These are phyloP conservation scores for Russula olivacea DNA, from an alignment of 768 basidiomycete genomes.

Conservation along the genomic window DNA sequence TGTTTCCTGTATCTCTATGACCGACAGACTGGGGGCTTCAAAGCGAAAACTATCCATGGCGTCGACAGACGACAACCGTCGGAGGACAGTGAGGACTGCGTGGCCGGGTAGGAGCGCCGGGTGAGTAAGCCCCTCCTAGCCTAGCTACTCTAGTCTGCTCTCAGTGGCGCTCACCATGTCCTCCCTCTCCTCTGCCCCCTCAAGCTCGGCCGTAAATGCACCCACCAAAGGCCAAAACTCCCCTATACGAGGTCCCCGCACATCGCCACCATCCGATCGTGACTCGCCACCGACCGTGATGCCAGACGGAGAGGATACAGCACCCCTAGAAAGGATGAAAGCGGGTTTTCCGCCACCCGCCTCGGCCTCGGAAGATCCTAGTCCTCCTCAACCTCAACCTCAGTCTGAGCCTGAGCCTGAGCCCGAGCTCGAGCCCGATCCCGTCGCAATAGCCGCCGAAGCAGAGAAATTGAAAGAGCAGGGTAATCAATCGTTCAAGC, in stretches of 20 bases:
- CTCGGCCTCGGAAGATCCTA: neutral
- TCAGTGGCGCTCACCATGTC: slow-evolving; percentile 7
- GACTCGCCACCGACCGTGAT: slow-evolving; percentile 2
- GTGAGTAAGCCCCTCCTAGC: slow-evolving; percentile 9
- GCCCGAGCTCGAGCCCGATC: slow-evolving; percentile 21
- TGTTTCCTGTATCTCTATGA: neutral
- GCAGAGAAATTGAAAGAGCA: slow-evolving; percentile 66
- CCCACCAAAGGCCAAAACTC: neutral
- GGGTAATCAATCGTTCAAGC: slow-evolving; percentile 73
- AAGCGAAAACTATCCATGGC: neutral
- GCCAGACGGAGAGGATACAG: neutral
- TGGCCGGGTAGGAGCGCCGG: neutral
- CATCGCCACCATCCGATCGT: neutral
- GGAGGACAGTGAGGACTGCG: no score
- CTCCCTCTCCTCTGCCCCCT: neutral
- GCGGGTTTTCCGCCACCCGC: neutral
- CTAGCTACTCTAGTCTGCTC: neutral
- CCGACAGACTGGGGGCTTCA: neutral
- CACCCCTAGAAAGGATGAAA: neutral
- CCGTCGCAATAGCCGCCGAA: slow-evolving; percentile 36
- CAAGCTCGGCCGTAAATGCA: neutral
- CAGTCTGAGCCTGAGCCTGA: neutral
- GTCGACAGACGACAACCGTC: neutral
- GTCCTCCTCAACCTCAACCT: neutral
- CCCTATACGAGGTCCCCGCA: neutral